Conservation (phyloP, 208 protist genomes). For the Leptomonas seymouri region DNA sequence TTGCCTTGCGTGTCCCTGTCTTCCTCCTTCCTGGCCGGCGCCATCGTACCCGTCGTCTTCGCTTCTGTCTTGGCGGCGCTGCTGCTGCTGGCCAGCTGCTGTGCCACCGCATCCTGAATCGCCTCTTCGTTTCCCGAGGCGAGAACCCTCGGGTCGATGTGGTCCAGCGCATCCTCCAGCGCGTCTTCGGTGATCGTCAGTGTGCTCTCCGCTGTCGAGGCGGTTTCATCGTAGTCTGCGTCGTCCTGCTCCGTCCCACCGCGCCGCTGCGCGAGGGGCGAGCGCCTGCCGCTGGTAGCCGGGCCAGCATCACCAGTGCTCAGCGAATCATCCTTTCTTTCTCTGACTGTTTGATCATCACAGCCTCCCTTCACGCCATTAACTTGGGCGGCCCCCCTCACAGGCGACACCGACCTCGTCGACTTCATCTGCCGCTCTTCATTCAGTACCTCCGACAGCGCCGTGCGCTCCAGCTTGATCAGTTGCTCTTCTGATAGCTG, state of each 20-base stretch:
- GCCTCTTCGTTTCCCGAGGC: background rate
- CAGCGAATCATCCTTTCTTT: too few relatives aligned
- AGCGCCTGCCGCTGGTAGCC: too few relatives aligned
- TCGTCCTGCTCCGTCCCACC: constrained; percentile 11
- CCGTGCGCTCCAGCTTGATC: constrained; percentile 92
- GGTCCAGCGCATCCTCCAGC: constrained; percentile 25
- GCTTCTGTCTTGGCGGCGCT: background rate
- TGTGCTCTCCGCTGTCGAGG: constrained; percentile 15
- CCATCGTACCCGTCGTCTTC: background rate
- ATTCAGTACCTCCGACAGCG: constrained; percentile 73
- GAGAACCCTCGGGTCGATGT: constrained; percentile 14
- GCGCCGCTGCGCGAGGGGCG: constrained; percentile 1
- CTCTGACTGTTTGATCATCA: too few relatives aligned
- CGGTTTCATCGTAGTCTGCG: constrained; percentile 6
- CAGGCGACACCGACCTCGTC: background rate
- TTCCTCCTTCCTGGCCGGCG: background rate
- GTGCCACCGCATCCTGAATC: constrained; percentile 17
- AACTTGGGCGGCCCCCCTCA: background rate
- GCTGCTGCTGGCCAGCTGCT: constrained; percentile 2
- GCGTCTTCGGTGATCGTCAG: constrained; percentile 15
- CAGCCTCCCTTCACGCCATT: too few relatives aligned
- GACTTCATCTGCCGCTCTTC: constrained; percentile 29
- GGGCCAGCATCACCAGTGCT: too few relatives aligned
- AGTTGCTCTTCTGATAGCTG: constrained; percentile 83
- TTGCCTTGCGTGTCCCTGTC: background rate